phyloP scores from a whole-genome alignment of 345 rosid genomes.

The Tarenaya hassleriana region DNA sequence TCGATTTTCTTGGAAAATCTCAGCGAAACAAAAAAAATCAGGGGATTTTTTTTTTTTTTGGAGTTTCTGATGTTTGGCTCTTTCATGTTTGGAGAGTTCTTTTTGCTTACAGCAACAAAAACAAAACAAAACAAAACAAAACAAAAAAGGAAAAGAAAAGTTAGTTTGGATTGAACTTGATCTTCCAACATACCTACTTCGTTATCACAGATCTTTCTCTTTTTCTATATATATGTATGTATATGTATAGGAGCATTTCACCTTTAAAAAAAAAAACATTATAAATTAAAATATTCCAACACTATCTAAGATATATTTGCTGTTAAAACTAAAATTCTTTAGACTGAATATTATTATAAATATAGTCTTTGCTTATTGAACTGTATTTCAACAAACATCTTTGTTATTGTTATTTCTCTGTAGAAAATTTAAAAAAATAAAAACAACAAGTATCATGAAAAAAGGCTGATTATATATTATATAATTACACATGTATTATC shows the following conservation, averaged over 20 bases:
- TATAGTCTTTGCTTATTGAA: too few species aligned
- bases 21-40: neutral
- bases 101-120: constrained; percentile 17
- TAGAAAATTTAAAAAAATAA: neutral
- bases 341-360: too few species aligned
- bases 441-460: neutral
- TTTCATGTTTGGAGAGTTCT: constrained; percentile 22
- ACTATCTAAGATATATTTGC: too few species aligned
- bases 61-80: constrained; percentile 20
- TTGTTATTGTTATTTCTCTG: too few species aligned
- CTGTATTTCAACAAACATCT: too few species aligned
- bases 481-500: constrained; percentile 21
- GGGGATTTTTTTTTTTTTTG: constrained; percentile 7
- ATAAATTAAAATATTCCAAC: too few species aligned
- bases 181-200: constrained; percentile 20
- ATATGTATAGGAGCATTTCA: too few species aligned
- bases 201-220: constrained; percentile 1
- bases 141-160: too few species aligned
- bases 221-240: neutral
- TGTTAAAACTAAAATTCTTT: too few species aligned
- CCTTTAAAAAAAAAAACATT: too few species aligned
- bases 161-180: constrained; percentile 14
- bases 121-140: constrained; percentile 16
- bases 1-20: neutral
- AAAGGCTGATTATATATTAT: too few species aligned